Evolutionary conservation across 371 early-diverging fungal genomes (phyloP).

Genomic region (Ordospora pajunii): DNA sequence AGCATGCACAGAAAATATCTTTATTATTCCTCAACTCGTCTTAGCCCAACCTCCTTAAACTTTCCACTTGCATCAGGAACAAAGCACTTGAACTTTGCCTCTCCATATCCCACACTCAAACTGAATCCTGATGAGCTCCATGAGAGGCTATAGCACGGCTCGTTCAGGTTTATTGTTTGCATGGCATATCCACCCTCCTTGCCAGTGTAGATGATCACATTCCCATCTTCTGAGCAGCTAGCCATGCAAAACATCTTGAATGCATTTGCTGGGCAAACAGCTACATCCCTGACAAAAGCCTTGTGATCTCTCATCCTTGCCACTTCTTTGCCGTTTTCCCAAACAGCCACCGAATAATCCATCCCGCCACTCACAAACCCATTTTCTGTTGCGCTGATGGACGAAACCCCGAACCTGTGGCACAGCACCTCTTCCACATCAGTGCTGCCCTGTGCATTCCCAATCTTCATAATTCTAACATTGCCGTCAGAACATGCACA

Average conservation of each 20-base stretch:
- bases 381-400: constrained; percentile 32
- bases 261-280: constrained; percentile 35
- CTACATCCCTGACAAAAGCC: constrained; percentile 47
- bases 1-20: neutral
- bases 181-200: constrained; percentile 2
- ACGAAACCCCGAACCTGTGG: constrained; percentile 52
- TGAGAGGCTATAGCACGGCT: constrained; percentile 44
- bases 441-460: neutral
- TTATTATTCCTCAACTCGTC: constrained; percentile 1
- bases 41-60: constrained; percentile 48
- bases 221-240: constrained; percentile 57
- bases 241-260: constrained; percentile 54
- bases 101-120: constrained; percentile 57
- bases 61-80: constrained; percentile 36
- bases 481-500: constrained; percentile 61
- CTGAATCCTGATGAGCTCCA: constrained; percentile 58
- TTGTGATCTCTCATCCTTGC: constrained; percentile 47
- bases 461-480: constrained; percentile 40
- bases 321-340: constrained; percentile 22
- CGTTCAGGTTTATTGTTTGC: constrained; percentile 45
- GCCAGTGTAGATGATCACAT: constrained; percentile 36
- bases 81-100: constrained; percentile 50
- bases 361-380: constrained; percentile 55
- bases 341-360: constrained; percentile 48
- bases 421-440: constrained; percentile 2